Base-by-base conservation (phyloP, 192 early-diverging fungal genomes). In the Jimgerdemannia flammicorona region DNA sequence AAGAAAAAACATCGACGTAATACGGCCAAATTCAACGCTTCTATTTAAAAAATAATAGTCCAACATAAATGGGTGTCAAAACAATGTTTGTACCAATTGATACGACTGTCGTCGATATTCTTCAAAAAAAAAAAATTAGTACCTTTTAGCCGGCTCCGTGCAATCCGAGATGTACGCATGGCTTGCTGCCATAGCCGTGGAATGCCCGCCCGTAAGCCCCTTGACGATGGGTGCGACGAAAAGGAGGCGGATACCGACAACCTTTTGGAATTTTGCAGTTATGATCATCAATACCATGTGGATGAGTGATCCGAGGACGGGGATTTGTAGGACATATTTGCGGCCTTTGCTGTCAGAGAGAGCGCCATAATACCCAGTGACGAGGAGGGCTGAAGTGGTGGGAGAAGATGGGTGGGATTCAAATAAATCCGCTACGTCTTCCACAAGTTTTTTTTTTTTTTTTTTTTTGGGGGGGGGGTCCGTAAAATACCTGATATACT, bases 81-180 rank as follows among this genome's bases (percentile, higher is more conserved):
- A 29, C 29, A 29, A 29, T 29, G 29, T 29, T 29, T 29, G 29
- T 29, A 29, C 29, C 29, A 29, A 29, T 29, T 29, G 29, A 29
- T 29, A 29, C 29, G 29, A 29, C 29, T 29, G 29, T 29, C 29
- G 29, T 29, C 29, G 29, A 29, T 29, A 29, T 29, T 29, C 29
- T 29, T 29, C 29, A 29, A 29, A 29, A 29, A 29, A 29, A 59
- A 59, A 59, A 59, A 59, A 14, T 14, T 2, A 2, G 49, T 14
- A 59, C 49, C 49, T 59, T 10, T 59, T 14, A 14, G 64, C 43
- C 64, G 75, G 72, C 20, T 67, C 66, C 18, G 81, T 83, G 19
- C 70, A 77, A 70, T 83, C 81, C 18, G 78, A 72, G 4, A 83
- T 72, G 44, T 83, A 83, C 3, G 81, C 78, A 6, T 83, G 78